These are phyloP conservation scores for Fusarium pseudonygamai DNA, from an alignment of 2,329 filamentous ascomycete species.

Conservation along the genomic window DNA sequence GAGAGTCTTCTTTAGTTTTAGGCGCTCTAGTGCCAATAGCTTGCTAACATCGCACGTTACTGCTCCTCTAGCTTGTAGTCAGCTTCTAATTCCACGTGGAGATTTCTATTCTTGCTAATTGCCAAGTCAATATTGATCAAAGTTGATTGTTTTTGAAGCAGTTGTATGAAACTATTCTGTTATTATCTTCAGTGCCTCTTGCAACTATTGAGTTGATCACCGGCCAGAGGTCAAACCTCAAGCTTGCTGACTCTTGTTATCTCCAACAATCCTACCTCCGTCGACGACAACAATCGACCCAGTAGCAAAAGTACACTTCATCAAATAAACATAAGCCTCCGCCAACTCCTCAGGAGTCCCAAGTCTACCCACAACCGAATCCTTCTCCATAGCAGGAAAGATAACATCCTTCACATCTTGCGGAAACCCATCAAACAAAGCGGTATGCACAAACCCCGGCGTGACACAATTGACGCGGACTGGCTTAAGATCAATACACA, in stretches of 20 bases:
- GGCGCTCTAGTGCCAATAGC: neutral
- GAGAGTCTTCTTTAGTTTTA: neutral
- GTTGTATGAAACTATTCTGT: neutral
- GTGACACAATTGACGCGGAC: neutral
- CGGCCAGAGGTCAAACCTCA: fast-evolving
- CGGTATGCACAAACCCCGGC: neutral
- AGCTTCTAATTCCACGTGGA: neutral
- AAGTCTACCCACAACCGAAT: neutral
- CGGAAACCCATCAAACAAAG: neutral
- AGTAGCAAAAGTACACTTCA: constrained; percentile 1
- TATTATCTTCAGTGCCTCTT: neutral
- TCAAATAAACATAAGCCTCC: neutral
- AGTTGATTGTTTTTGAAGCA: neutral
- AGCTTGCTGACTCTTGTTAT: neutral
- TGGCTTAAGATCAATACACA: neutral
- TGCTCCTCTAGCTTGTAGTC: neutral
- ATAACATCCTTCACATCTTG: neutral
- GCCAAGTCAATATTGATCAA: neutral
- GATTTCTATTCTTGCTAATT: neutral
- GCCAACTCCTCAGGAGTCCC: neutral
- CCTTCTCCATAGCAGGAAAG: neutral
- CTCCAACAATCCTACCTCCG: neutral
- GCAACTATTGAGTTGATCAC: neutral
- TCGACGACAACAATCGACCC: neutral
- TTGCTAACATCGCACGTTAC: neutral